Conservation (phyloP, 306 rosid genomes). For the Pterocarpus macrocarpus region DNA sequence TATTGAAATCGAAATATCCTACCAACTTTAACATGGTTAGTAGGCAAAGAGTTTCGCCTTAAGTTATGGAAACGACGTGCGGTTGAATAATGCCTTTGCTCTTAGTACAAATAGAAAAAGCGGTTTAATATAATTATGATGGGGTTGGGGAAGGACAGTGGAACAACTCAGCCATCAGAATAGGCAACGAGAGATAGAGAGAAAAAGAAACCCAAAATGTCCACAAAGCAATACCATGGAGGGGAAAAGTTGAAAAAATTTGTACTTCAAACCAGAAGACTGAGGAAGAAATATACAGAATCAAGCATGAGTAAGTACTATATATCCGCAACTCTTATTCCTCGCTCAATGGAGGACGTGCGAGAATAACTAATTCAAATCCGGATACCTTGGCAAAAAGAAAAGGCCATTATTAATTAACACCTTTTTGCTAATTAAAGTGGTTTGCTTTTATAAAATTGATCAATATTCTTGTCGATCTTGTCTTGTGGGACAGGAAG, state of each 20-base stretch:
- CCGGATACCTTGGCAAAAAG: not conserved
- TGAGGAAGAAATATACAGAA: slow-evolving; percentile 4
- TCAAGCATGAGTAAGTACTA: slow-evolving; percentile 6
- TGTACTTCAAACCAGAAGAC: not conserved
- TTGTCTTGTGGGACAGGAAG: slow-evolving; percentile 16
- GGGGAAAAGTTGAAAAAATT: not conserved
- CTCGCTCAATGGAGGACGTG: not conserved
- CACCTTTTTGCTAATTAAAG: slow-evolving; percentile 26
- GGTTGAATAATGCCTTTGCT: slow-evolving; percentile 20
- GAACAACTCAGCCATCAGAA: slow-evolving; percentile 29
- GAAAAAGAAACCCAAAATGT: not conserved
- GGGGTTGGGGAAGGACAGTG: slow-evolving; percentile 7
- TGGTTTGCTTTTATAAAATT: slow-evolving; percentile 14
- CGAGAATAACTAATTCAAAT: not conserved
- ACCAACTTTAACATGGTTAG: slow-evolving; percentile 20
- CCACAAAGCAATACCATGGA: not conserved
- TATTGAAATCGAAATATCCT: slow-evolving; percentile 6
- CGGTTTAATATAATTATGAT: slow-evolving; percentile 2
- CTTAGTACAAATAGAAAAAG: not conserved
- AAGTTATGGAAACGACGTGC: slow-evolving; percentile 10
- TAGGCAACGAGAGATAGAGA: not conserved
- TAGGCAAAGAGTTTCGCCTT: not conserved
- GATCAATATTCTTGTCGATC: not conserved
- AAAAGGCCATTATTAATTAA: slow-evolving; percentile 11
- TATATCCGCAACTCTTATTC: not conserved